Conservation (phyloP, 2,329 filamentous ascomycete species). For the Trichoderma hamatum region DNA sequence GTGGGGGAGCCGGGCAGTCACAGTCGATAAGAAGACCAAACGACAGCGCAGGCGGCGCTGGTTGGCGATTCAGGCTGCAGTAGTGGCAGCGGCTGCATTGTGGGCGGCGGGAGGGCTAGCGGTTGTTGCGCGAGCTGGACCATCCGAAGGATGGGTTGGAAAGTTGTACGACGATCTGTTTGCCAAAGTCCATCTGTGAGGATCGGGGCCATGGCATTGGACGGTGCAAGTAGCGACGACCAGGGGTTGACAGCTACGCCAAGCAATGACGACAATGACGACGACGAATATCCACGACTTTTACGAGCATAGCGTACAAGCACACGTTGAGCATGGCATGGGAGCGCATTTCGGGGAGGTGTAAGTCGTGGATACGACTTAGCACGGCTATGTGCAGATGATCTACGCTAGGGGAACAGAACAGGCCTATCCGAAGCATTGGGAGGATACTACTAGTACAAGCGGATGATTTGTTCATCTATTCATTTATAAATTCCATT, state of each 20-base stretch:
- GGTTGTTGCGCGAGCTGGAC: conserved; percentile 72
- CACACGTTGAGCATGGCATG: neutral
- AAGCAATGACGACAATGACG: neutral
- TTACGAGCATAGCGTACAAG: conserved; percentile 9
- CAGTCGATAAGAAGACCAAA: conserved; percentile 54
- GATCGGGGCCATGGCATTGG: neutral
- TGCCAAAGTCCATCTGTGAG: conserved; percentile 38
- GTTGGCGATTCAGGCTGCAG: conserved; percentile 70
- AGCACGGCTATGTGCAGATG: conserved; percentile 4
- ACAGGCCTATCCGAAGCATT: neutral
- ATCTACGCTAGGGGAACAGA: conserved; percentile 2
- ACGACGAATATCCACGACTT: conserved; percentile 14
- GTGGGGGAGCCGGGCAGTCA: conserved; percentile 46
- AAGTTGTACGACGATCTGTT: conserved; percentile 74
- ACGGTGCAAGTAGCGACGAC: neutral
- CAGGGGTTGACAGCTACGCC: neutral
- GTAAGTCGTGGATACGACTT: neutral
- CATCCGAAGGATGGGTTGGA: conserved; percentile 75
- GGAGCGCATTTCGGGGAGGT: neutral
- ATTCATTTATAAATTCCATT: neutral
- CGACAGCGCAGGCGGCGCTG: conserved; percentile 65
- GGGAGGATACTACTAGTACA: neutral
- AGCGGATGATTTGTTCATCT: neutral
- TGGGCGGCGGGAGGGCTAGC: conserved; percentile 84
- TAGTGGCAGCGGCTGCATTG: conserved; percentile 59